phyloP scores from a whole-genome alignment of 768 basidiomycete genomes.

The Auriscalpium orientale region DNA sequence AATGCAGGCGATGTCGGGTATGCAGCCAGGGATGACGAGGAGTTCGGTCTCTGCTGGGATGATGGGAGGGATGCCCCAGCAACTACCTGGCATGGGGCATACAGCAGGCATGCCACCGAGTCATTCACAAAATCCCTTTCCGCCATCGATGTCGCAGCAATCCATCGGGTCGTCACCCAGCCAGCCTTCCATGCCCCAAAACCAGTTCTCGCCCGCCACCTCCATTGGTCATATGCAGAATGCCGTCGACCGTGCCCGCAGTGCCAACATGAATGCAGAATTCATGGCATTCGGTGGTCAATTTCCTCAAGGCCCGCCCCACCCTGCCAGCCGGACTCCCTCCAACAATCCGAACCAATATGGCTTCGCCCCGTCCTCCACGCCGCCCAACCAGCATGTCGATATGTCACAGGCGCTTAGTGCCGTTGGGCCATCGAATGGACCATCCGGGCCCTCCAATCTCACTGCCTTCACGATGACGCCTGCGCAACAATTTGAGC shows the following conservation, averaged over 20 bases:
- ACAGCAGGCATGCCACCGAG: constrained; percentile 26
- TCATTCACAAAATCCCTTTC: constrained; percentile 28
- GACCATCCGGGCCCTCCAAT: constrained; percentile 31
- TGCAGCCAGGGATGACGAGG: constrained; percentile 40
- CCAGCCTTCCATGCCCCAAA: constrained; percentile 30
- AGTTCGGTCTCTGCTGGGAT: constrained; percentile 14
- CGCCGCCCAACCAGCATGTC: constrained; percentile 38
- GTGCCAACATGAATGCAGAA: constrained; percentile 40
- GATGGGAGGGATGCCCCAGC: constrained; percentile 37
- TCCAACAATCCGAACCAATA: constrained; percentile 24
- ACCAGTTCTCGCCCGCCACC: constrained; percentile 26
- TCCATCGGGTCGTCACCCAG: constrained; percentile 36
- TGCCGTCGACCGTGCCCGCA: constrained; percentile 24
- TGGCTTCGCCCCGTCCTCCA: constrained; percentile 31
- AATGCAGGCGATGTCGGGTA: constrained; percentile 28
- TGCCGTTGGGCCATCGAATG: constrained; percentile 26
- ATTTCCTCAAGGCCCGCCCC: constrained; percentile 24
- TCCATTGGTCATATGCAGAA: constrained; percentile 5
- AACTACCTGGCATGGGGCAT: constrained; percentile 16
- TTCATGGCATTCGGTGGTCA: constrained; percentile 36
- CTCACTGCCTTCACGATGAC: constrained; percentile 44
- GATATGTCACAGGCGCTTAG: constrained; percentile 40
- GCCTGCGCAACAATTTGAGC: constrained; percentile 57
- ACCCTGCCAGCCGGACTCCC: constrained; percentile 7
- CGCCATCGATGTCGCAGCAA: constrained; percentile 32